Percentiles rank a stretch among this genome's conserved stretches.
These are phyloP conservation scores for Aureobasidium melanogenum DNA, from an alignment of 2,329 filamentous ascomycete species.

Conservation along the genomic window DNA sequence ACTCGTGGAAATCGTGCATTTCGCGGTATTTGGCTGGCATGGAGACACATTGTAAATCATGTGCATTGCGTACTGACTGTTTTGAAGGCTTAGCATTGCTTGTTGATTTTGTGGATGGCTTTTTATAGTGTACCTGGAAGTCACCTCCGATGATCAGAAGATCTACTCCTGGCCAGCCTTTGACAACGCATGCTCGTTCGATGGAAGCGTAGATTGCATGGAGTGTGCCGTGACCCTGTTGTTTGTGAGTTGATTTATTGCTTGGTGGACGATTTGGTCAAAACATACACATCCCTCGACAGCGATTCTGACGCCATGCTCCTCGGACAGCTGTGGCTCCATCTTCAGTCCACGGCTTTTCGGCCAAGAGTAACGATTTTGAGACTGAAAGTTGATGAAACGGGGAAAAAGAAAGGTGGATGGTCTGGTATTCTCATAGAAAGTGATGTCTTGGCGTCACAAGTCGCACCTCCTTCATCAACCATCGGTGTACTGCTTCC, in stretches of 20 bases:
- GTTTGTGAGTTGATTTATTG: conserved; percentile 17
- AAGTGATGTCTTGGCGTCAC: conserved; percentile 4
- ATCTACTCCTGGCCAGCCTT: conserved; percentile 75
- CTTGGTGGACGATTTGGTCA: conserved; percentile 1
- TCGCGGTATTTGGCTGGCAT: conserved; percentile 80
- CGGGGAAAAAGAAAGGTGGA: neutral
- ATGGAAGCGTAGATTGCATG: conserved; percentile 85
- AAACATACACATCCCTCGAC: conserved; percentile 73
- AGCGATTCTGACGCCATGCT: conserved; percentile 59
- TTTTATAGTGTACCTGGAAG: conserved; percentile 60
- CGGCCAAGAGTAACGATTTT: neutral
- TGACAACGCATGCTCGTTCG: conserved; percentile 55
- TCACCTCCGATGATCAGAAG: conserved; percentile 92
- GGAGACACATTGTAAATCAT: conserved; percentile 80
- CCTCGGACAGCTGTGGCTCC: neutral
- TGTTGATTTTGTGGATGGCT: neutral
- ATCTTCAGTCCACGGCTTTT: neutral
- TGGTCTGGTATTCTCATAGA: neutral
- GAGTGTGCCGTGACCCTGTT: conserved; percentile 79
- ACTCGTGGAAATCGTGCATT: conserved; percentile 87
- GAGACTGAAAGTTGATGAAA: neutral
- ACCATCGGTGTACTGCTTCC: neutral
- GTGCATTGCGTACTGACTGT: conserved; percentile 76
- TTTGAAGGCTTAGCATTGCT: neutral
- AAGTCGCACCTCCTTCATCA: neutral